Conservation (phyloP, 805 yeast genomes). For the Candida odintsovae region DNA sequence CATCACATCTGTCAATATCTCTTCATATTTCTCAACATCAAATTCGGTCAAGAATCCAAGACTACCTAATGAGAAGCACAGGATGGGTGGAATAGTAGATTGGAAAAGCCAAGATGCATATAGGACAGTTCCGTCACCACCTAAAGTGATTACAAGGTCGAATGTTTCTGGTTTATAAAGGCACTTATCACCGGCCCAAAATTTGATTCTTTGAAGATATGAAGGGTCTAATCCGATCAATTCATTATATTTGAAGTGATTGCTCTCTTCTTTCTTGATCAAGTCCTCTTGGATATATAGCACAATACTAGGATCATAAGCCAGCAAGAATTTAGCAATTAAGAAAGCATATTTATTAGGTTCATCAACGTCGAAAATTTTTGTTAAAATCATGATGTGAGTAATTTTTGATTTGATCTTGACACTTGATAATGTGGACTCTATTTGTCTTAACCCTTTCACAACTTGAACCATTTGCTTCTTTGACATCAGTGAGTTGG, state of each 20-base stretch:
- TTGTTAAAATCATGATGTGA: slow-evolving; percentile 26
- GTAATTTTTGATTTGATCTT: slow-evolving; percentile 22
- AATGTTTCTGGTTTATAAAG: slow-evolving; percentile 29
- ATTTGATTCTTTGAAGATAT: slow-evolving; percentile 10
- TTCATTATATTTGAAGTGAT: slow-evolving; percentile 8
- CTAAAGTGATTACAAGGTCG: slow-evolving; percentile 58
- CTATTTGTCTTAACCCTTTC: slow-evolving; percentile 25
- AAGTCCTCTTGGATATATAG: slow-evolving; percentile 19
- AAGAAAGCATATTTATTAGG: slow-evolving; percentile 24
- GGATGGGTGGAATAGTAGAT: slow-evolving; percentile 55
- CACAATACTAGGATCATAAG: slow-evolving; percentile 11
- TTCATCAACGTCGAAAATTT: slow-evolving; percentile 24
- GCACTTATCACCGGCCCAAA: slow-evolving; percentile 24
- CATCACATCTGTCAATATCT: slow-evolving; percentile 31
- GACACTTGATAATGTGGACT: slow-evolving; percentile 23
- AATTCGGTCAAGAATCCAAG: slow-evolving; percentile 58
- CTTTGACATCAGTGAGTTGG: slow-evolving; percentile 23
- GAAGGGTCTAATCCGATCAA: slow-evolving; percentile 6
- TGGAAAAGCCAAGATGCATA: slow-evolving; percentile 59
- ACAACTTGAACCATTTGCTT: slow-evolving; percentile 22
- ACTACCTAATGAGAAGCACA: slow-evolving; percentile 62
- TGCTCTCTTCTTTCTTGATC: not conserved
- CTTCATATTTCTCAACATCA: slow-evolving; percentile 34
- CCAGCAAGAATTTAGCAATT: slow-evolving; percentile 19
- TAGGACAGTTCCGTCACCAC: slow-evolving; percentile 70